Base-by-base conservation (phyloP, 1,139 yeast species). In the Taphrina wiesneri region DNA sequence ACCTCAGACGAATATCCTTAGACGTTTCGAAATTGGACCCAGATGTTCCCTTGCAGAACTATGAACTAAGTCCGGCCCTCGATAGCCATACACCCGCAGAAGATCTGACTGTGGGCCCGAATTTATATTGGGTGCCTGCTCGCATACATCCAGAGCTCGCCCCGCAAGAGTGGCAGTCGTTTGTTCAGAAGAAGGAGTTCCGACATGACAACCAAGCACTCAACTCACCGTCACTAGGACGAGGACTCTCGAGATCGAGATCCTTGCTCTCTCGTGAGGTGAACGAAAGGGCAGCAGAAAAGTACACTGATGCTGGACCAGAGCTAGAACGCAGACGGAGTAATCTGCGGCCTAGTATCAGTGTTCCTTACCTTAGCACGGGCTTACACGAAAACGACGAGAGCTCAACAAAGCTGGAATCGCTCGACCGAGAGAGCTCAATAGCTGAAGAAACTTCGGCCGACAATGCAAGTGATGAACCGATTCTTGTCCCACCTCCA, bases 111-210 rank as follows among this genome's bases (percentile, higher is more conserved):
- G 28, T 47, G 19, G 64, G 57, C 13, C 32, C 25, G 13, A 51
- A 51, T 41, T 57, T 51, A 2, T 62, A 46, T 30, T 62, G 66
- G 66, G 66, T 62, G 9, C 66, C 66, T 15, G 66, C 66, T 19
- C 51, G 56, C 13, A 53, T 62, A 25, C 66, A 62, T 21, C 66
- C 66, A n/a, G 61, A 53, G n/a, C 34, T 62, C 17, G 64, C 64
- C 7, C 64, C 64, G 2, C 64, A 60, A 39, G 64, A 60, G 30
- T 60, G 64, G 64, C 64, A 60, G 36, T 36, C 64, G 7, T 60
- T 60, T 30, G 64, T 60, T 4, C 64, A 60, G 47, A 52, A 53
- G 51, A 41, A 46, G n/a, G 64, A 51, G 41, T 21, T 39, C 7
- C 56, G 36, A 11, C 17, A 25, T n/a, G 52, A 49, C 11, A 32